A percentile compares a stretch with the other conserved stretches of the same genome.
These are phyloP conservation scores for Macrolepiota dolichaula DNA, from an alignment of 768 basidiomycete species.

Conservation along the genomic window DNA sequence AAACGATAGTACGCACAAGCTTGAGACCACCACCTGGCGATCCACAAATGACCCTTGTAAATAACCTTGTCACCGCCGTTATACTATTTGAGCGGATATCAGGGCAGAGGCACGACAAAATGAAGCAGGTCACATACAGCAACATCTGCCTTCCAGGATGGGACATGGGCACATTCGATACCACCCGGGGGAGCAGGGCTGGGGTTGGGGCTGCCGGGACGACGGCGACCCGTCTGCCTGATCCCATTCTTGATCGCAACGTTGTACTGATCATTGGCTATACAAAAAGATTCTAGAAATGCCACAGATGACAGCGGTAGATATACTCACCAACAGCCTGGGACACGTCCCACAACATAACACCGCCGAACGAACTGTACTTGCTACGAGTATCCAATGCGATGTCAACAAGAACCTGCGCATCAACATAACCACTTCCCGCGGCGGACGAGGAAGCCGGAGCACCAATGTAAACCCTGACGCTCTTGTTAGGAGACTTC, in stretches of 20 bases:
- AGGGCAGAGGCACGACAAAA: not conserved
- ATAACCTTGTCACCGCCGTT: constrained; percentile 32
- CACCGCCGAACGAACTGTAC: constrained; percentile 54
- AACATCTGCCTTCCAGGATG: constrained; percentile 33
- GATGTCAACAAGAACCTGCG: constrained; percentile 35
- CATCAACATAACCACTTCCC: constrained; percentile 47
- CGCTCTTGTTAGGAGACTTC: constrained; percentile 45
- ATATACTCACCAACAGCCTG: constrained; percentile 31
- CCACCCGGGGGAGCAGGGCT: constrained; percentile 21
- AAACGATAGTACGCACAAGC: constrained; percentile 22
- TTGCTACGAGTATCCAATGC: constrained; percentile 35
- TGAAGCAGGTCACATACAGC: constrained; percentile 40
- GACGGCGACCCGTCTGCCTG: constrained; percentile 16
- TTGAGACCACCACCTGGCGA: constrained; percentile 46
- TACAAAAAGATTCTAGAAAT: not conserved
- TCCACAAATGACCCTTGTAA: constrained; percentile 46
- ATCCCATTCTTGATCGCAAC: constrained; percentile 38
- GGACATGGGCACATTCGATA: constrained; percentile 34
- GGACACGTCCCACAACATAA: constrained; percentile 40
- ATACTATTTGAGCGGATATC: constrained; percentile 30
- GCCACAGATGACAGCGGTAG: not conserved
- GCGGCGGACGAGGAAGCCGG: constrained; percentile 49
- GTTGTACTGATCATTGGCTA: constrained; percentile 40
- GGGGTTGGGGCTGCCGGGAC: not conserved
- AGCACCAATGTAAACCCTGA: constrained; percentile 56